phyloP scores from a whole-genome alignment of 768 basidiomycete species.

The Agrocybe pediades region DNA sequence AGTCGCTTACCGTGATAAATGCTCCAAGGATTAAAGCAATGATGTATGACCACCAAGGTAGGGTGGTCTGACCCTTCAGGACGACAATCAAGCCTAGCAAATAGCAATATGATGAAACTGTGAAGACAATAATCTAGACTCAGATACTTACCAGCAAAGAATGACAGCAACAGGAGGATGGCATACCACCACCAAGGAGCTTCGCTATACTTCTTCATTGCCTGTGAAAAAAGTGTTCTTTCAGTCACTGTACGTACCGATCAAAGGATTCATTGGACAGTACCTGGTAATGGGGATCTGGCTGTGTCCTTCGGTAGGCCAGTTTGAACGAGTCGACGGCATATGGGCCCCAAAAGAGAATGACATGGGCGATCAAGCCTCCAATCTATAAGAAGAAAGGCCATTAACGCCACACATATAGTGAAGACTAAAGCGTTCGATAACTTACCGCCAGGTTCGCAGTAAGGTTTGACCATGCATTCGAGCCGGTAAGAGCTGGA shows the following conservation, averaged over 20 bases:
- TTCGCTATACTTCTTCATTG: slow-evolving; percentile 62
- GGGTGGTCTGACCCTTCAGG: slow-evolving; percentile 57
- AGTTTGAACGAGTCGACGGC: slow-evolving; percentile 51
- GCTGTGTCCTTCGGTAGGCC: slow-evolving; percentile 43
- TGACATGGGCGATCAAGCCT: slow-evolving; percentile 54
- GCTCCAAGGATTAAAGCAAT: slow-evolving; percentile 54
- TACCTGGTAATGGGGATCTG: slow-evolving; percentile 60
- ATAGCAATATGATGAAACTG: background rate
- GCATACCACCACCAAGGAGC: slow-evolving; percentile 65
- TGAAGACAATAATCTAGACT: background rate
- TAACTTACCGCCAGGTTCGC: slow-evolving; percentile 45
- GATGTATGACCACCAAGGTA: slow-evolving; percentile 66
- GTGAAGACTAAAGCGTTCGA: too few relatives aligned
- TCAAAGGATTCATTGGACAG: background rate
- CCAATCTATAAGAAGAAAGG: slow-evolving; percentile 44
- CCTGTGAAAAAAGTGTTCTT: slow-evolving; percentile 22
- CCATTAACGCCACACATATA: background rate
- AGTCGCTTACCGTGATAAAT: slow-evolving; percentile 34
- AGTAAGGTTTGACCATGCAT: slow-evolving; percentile 51
- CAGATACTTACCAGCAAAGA: slow-evolving; percentile 49
- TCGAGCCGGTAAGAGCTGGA: slow-evolving; percentile 52
- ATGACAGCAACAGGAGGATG: slow-evolving; percentile 47
- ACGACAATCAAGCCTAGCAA: slow-evolving; percentile 54
- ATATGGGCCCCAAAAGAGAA: slow-evolving; percentile 60
- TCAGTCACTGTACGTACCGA: background rate